Percentiles rank a stretch among this genome's conserved stretches.
phyloP scores from a whole-genome alignment of 495 filamentous ascomycete genomes.

The Neurospora hispaniola region DNA sequence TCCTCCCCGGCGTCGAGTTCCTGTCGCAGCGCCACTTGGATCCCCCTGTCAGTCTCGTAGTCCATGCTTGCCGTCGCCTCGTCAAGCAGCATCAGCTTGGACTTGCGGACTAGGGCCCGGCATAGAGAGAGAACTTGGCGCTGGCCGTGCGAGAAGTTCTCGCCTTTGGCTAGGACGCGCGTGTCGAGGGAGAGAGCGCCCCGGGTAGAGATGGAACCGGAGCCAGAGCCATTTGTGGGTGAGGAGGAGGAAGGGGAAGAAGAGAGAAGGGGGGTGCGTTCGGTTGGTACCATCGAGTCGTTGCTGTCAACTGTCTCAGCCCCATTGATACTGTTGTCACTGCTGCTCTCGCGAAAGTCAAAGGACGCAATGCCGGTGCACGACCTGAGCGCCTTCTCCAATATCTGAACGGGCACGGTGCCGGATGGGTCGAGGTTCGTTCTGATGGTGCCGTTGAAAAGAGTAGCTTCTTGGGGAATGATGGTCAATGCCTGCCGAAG shows the following conservation, averaged over 20 bases:
- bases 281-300: conserved; percentile 13
- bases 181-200: conserved; percentile 22
- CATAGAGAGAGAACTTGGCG: conserved; percentile 48
- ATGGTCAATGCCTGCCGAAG: conserved; percentile 43
- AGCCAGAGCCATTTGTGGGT: conserved; percentile 1
- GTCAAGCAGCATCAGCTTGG: conserved; percentile 45
- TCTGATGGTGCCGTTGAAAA: conserved; percentile 41
- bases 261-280: conserved; percentile 12
- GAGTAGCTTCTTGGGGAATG: conserved; percentile 47
- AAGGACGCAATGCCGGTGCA: conserved; percentile 37
- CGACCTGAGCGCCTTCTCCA: conserved; percentile 33
- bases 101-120: conserved; percentile 42
- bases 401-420: conserved; percentile 26
- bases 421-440: conserved; percentile 42
- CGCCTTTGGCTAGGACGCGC: conserved; percentile 37
- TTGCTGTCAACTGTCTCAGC: not conserved
- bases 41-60: conserved; percentile 41
- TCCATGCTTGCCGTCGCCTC: conserved; percentile 51
- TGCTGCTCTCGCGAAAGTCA: conserved; percentile 22
- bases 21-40: conserved; percentile 36
- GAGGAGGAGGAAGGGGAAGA: not conserved
- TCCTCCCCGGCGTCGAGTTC: conserved; percentile 25
- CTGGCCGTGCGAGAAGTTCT: conserved; percentile 48
- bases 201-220: not conserved
- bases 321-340: conserved; percentile 1